Evolutionary conservation across 129 eudicot genomes (phyloP), one percentile per base, ranked within the genome.

Genomic region (Helichrysum umbraculigerum): DNA sequence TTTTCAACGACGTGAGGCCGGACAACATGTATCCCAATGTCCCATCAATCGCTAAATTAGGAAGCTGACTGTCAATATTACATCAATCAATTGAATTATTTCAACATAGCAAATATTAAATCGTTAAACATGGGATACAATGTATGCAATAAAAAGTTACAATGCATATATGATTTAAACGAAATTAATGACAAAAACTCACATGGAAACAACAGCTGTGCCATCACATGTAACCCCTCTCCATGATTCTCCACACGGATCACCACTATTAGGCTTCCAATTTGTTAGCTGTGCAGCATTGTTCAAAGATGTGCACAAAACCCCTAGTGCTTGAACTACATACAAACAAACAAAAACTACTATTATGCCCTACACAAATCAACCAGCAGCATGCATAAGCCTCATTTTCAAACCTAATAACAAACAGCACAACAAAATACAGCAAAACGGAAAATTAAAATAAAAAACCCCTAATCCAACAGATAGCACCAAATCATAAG

Each of bases 211-310:
- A 64, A 94, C 97, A 59, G 97, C 84, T 51, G 88, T 78, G 52
- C 89, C 99, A 19, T 89, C 82, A 61, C 99, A 94, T 6, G 86
- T 83, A 51, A 94, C 85, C 66, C 99, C 99, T 78, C 71, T 89
- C 99, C 99, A 94, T 4, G 99, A 91, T 83, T 94, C 97, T 42
- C 89, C 89, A 89, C 99, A 94, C 0, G 99, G 99, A 77, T 94
- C 99, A 42, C 92, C 93, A 7, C 87, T 86, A 86, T 63, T 91
- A 4, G 87, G 44, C 81, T 87, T 87, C 99, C 99, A 94, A 68
- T 86, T 85, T 25, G 96, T 86, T 57, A 94, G 79, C 78, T 87
- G 92, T 44, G 90, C 73, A 79, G 97, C 87, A 80, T 82, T 91
- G 85, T 87, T 91, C 76, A 94, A 64, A 66, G 97, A 85, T 54